A percentile compares a stretch with the other conserved stretches of the same genome.
These are phyloP conservation scores for Botryotinia narcissicola DNA, from an alignment of 2,329 filamentous ascomycete species.

Conservation along the genomic window DNA sequence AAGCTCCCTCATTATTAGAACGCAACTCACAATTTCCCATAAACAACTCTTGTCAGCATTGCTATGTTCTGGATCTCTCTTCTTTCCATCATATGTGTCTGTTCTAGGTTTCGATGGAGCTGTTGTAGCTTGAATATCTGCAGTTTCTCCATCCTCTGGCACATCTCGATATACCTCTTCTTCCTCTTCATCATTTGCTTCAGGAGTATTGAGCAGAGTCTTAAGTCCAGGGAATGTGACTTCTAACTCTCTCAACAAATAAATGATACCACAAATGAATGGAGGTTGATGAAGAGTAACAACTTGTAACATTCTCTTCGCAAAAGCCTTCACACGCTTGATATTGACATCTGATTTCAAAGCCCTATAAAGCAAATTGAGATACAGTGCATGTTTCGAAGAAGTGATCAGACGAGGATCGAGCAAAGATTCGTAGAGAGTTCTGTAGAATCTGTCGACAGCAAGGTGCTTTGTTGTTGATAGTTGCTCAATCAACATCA, in stretches of 20 bases:
- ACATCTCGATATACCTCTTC: conserved; percentile 58
- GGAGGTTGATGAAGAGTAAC: conserved; percentile 85
- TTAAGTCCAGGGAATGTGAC: conserved; percentile 76
- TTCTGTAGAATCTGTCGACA: conserved; percentile 90
- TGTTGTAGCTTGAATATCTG: conserved; percentile 10
- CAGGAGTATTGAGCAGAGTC: conserved; percentile 74
- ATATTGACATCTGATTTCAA: conserved; percentile 88
- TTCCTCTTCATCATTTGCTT: conserved; percentile 69
- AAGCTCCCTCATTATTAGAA: background rate
- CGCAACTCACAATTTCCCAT: conserved; percentile 73
- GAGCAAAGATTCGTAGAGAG: conserved; percentile 89
- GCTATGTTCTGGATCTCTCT: conserved; percentile 86
- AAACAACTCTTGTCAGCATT: conserved; percentile 91
- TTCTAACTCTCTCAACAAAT: conserved; percentile 79
- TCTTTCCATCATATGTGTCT: conserved; percentile 75
- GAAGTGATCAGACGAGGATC: conserved; percentile 85
- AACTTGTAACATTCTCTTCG: conserved; percentile 87
- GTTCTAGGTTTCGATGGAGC: conserved; percentile 16
- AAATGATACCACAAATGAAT: conserved; percentile 91
- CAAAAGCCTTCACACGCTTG: conserved; percentile 91
- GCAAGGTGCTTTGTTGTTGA: conserved; percentile 76
- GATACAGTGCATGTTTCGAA: conserved; percentile 92
- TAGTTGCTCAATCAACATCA: conserved; percentile 92
- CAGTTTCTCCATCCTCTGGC: conserved; percentile 50
- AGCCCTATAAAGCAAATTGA: conserved; percentile 86